Conservation (phyloP, 257 asterid species). For the Paraleonurus japonicus region DNA sequence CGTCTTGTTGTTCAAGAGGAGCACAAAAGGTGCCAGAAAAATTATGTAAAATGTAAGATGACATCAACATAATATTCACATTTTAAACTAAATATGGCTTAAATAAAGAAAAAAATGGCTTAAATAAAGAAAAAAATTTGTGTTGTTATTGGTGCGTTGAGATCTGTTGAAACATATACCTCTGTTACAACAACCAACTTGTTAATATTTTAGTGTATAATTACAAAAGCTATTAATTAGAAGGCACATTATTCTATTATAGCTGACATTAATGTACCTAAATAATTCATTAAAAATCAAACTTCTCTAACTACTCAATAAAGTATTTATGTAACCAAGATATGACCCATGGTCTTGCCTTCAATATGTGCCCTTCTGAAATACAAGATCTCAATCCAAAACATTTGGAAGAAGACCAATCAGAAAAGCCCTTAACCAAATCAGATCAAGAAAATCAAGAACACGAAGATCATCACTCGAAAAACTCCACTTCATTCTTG, state of each 20-base stretch:
- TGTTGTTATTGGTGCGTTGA: not conserved
- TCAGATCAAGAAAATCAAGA: constrained; percentile 15
- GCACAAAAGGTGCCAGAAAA: not conserved
- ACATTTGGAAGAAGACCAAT: constrained; percentile 18
- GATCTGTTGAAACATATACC: not conserved
- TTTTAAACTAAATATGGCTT: not conserved
- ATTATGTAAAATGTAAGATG: not conserved
- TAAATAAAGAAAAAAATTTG: not conserved
- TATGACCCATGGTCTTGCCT: constrained; percentile 22
- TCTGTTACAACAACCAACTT: constrained; percentile 5
- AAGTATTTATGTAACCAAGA: not conserved
- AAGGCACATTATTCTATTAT: not conserved
- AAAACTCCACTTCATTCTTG: not conserved
- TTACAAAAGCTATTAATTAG: not conserved
- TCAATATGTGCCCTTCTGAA: constrained; percentile 26
- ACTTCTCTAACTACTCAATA: constrained; percentile 1
- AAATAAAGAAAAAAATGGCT: not conserved
- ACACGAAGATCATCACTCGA: not conserved
- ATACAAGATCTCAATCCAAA: constrained; percentile 35
- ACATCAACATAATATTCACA: not conserved
- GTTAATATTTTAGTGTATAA: not conserved
- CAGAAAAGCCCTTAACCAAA: constrained; percentile 22
- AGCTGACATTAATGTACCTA: constrained; percentile 12
- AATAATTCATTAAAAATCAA: not conserved
- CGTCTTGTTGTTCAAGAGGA: not conserved